Conservation (phyloP, 129 eudicot genomes). For the Apium graveolens region DNA sequence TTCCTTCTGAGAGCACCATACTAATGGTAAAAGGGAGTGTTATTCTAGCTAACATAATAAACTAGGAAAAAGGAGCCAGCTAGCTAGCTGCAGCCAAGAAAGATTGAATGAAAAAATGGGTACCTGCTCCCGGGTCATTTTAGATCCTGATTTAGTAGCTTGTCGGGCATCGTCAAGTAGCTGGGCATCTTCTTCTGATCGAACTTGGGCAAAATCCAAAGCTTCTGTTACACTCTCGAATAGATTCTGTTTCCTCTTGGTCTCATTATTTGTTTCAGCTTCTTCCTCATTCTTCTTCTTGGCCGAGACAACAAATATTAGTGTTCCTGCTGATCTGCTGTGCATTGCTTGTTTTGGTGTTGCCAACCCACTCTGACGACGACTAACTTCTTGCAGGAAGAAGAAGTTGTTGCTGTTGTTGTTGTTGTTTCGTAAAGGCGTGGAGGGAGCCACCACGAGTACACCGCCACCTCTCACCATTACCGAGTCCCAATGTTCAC, state of each 20-base stretch:
- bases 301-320: slow-evolving; percentile 23
- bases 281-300: slow-evolving; percentile 36
- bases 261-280: slow-evolving; percentile 33
- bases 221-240: slow-evolving; percentile 89
- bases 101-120: too few species aligned
- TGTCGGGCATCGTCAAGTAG: slow-evolving; percentile 79
- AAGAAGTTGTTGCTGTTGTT: too few species aligned
- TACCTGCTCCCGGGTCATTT: slow-evolving; percentile 83
- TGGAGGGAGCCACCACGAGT: not conserved
- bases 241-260: slow-evolving; percentile 53
- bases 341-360: not conserved
- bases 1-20: slow-evolving; percentile 98
- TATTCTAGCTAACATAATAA: too few species aligned
- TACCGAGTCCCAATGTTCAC: too few species aligned
- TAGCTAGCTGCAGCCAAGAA: too few species aligned
- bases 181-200: slow-evolving; percentile 82
- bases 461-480: not conserved
- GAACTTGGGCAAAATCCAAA: slow-evolving; percentile 83
- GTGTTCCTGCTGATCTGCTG: not conserved
- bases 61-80: too few species aligned
- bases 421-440: not conserved
- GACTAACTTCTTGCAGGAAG: not conserved
- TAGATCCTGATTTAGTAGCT: slow-evolving; percentile 64
- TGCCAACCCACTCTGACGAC: not conserved
- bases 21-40: too few species aligned